These are phyloP conservation scores for Penicillium waksmanii DNA, from an alignment of 495 filamentous ascomycete genomes.

Conservation along the genomic window DNA sequence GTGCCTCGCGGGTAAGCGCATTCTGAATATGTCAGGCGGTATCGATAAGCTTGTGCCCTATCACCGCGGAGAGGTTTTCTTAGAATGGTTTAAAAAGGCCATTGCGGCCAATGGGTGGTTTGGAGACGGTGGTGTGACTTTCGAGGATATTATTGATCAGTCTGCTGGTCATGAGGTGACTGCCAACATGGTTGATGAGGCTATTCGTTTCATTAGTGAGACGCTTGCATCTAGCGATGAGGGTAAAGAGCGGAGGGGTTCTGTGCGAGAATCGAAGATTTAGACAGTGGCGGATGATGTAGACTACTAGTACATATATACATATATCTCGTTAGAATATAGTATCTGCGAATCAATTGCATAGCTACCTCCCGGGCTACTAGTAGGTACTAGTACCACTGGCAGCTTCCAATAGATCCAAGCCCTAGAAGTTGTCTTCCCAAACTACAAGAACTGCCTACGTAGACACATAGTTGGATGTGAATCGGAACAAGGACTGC, in stretches of 20 bases:
- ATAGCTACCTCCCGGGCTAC: too few relatives aligned
- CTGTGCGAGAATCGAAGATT: conserved; percentile 46
- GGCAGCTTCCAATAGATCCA: too few relatives aligned
- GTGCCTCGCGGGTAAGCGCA: conserved; percentile 68
- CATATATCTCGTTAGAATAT: too few relatives aligned
- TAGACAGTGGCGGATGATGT: conserved; percentile 15
- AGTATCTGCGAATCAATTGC: too few relatives aligned
- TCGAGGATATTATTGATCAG: conserved; percentile 76
- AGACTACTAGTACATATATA: neutral
- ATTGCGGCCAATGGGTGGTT: conserved; percentile 58
- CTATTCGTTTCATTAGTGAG: conserved; percentile 65
- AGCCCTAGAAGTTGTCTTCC: too few relatives aligned
- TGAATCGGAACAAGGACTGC: too few relatives aligned
- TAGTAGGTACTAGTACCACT: too few relatives aligned
- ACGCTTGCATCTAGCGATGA: conserved; percentile 36
- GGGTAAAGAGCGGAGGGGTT: conserved; percentile 28
- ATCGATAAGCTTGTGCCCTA: conserved; percentile 87
- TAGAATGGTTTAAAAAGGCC: conserved; percentile 69
- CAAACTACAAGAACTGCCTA: too few relatives aligned
- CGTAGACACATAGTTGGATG: too few relatives aligned
- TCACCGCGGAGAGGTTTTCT: conserved; percentile 65
- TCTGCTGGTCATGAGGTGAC: conserved; percentile 75
- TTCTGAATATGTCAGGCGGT: conserved; percentile 76
- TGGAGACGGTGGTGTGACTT: conserved; percentile 57
- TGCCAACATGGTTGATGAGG: conserved; percentile 70